A percentile compares a stretch with the other conserved stretches of the same genome.
Conservation (phyloP, 371 early-diverging fungal genomes). For the Chytridium lagenaria region DNA sequence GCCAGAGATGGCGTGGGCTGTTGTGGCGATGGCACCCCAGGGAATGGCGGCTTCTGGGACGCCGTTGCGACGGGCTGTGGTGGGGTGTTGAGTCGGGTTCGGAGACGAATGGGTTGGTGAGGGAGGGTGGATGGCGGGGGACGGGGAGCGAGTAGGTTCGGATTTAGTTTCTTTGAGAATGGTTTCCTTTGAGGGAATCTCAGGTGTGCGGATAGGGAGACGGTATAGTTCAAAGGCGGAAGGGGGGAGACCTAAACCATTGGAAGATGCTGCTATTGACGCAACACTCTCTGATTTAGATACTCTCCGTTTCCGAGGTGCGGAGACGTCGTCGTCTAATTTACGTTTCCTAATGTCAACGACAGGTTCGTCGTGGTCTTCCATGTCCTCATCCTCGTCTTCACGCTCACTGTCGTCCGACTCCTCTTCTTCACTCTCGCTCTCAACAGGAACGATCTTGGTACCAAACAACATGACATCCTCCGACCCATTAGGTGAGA, state of each 20-base stretch:
- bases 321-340: too few relatives aligned
- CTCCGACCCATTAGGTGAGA: too few relatives aligned
- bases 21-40: neutral
- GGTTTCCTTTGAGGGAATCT: too few relatives aligned
- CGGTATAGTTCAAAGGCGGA: neutral
- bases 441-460: too few relatives aligned
- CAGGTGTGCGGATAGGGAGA: neutral
- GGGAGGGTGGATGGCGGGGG: too few relatives aligned
- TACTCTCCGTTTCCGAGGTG: too few relatives aligned
- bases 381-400: neutral
- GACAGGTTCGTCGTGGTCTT: neutral
- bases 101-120: too few relatives aligned
- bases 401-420: neutral
- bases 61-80: neutral
- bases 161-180: too few relatives aligned
- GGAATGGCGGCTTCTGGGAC: neutral
- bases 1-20: neutral
- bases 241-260: neutral
- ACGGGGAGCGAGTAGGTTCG: too few relatives aligned
- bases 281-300: too few relatives aligned
- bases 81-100: neutral
- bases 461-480: too few relatives aligned
- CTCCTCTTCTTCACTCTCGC: constrained; percentile 10
- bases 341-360: neutral
- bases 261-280: too few relatives aligned